These are phyloP conservation scores for Castanea sativa DNA, from an alignment of 306 rosid genomes.

Conservation along the genomic window DNA sequence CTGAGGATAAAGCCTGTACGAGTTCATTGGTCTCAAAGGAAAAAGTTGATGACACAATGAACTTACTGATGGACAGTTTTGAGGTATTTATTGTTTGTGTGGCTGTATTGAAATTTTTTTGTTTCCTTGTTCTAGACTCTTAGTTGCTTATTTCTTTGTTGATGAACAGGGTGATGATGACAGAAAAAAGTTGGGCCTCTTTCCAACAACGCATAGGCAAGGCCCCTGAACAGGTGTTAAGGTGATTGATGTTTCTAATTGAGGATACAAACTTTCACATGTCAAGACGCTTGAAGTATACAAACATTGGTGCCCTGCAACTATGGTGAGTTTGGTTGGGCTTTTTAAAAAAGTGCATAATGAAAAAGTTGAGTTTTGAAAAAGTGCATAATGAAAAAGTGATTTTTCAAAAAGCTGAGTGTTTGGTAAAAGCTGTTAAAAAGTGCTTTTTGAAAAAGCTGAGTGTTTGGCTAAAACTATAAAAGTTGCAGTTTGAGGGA, in stretches of 20 bases:
- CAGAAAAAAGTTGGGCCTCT: constrained; percentile 49
- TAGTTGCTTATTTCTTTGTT: constrained; percentile 16
- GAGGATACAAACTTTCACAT: background rate
- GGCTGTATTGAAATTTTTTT: background rate
- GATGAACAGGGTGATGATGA: constrained; percentile 52
- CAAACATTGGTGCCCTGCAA: background rate
- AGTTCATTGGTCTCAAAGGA: constrained; percentile 43
- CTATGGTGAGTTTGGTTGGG: too few species aligned
- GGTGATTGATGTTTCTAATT: constrained; percentile 28
- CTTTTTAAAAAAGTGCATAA: too few species aligned
- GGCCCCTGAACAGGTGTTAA: constrained; percentile 64
- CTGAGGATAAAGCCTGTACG: constrained; percentile 30
- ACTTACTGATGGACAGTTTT: constrained; percentile 40
- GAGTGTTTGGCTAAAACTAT: too few species aligned
- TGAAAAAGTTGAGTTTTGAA: too few species aligned
- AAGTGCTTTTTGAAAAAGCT: too few species aligned
- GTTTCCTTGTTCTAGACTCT: constrained; percentile 5
- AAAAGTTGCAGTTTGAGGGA: too few species aligned
- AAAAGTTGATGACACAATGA: constrained; percentile 40
- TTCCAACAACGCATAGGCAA: constrained; percentile 54
- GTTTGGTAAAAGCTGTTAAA: too few species aligned
- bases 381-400: too few species aligned
- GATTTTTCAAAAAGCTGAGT: too few species aligned
- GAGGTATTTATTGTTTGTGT: constrained; percentile 36
- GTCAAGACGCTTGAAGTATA: background rate